Evolutionary conservation across 2,329 filamentous ascomycete species (phyloP), one percentile per base, ranked within the genome.

Genomic region (Ophiostoma triangulosporum): DNA sequence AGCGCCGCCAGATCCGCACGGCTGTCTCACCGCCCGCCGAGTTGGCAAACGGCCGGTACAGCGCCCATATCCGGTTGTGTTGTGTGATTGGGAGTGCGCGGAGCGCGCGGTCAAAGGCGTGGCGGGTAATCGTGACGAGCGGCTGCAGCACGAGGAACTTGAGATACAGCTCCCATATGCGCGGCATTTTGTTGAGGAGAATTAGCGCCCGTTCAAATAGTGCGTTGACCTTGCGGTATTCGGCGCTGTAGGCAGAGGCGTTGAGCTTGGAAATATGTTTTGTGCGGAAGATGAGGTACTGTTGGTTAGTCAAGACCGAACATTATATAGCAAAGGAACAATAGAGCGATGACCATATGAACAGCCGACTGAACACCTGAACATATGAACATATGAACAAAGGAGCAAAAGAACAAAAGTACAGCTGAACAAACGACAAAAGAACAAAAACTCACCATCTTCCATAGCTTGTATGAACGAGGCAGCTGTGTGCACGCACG

Each of bases 161-260:
- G 57, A 98, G 81, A 66, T 96, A 98, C 82, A 97, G 88, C 66
- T 96, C 90, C 94, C 93, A 98, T 65, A 98, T 93, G 60, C 82
- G 80, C 24, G 94, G 93, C 93, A 98, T 98, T 71, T 98, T 98
- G 71, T 98, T 96, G 57, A 98, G 78, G 38, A 98, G 76, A 55
- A 96, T 87, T 51, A 98, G 73, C 3, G 93, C 90, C 61, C 88
- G 80, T 70, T 98, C 93, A 66, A 95, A 98, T 38, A 97, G 80
- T 52, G 87, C 78, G 66, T 98, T 98, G 66, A 97, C 89, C 69
- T 97, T 98, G 64, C 83, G 78, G 69, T 85, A 97, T 64, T 98
- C 90, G 56, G 78, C 72, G 51, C 81, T 80, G 66, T 86, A 88
- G 54, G 83, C 77, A 54, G 87, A 86, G 12, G 91, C 82, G 66